Conservation (phyloP, 1,139 yeast species). For the Blastobotrys elegans region DNA sequence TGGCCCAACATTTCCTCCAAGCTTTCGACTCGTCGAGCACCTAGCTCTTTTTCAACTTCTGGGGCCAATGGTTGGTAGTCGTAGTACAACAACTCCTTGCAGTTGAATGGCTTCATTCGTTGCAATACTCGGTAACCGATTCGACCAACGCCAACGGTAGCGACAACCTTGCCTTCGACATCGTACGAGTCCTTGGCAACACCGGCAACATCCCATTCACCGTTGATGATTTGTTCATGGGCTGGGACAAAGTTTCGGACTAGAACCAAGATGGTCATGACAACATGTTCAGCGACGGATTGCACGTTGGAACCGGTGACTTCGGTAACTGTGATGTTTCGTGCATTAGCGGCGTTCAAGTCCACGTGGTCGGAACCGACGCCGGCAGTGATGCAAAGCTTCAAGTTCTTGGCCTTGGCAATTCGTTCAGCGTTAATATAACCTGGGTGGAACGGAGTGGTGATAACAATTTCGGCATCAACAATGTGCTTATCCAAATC, state of each 20-base stretch:
- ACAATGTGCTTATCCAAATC: conserved; percentile 59
- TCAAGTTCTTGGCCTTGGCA: conserved; percentile 66
- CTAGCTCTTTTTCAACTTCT: conserved; percentile 52
- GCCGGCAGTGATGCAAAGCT: conserved; percentile 73
- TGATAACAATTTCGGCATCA: conserved; percentile 71
- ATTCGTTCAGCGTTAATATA: conserved; percentile 65
- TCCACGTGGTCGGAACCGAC: conserved; percentile 84
- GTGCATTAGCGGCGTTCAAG: conserved; percentile 63
- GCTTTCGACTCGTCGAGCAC: conserved; percentile 56
- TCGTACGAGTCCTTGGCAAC: conserved; percentile 71
- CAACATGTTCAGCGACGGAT: conserved; percentile 77
- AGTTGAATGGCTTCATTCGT: conserved; percentile 68
- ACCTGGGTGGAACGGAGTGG: conserved; percentile 83
- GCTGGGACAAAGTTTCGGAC: conserved; percentile 78
- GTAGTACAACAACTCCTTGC: conserved; percentile 65
- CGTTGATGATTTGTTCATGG: conserved; percentile 57
- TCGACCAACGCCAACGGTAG: conserved; percentile 80
- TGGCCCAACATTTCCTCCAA: conserved; percentile 64
- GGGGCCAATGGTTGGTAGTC: conserved; percentile 69
- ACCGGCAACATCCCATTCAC: conserved; percentile 75
- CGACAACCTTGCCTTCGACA: conserved; percentile 68
- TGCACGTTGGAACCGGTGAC: conserved; percentile 80
- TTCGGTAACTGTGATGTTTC: conserved; percentile 61
- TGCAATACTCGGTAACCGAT: conserved; percentile 75
- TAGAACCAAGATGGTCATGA: conserved; percentile 67